Conservation (phyloP, 495 filamentous ascomycete species). For the Platismatia glauca region DNA sequence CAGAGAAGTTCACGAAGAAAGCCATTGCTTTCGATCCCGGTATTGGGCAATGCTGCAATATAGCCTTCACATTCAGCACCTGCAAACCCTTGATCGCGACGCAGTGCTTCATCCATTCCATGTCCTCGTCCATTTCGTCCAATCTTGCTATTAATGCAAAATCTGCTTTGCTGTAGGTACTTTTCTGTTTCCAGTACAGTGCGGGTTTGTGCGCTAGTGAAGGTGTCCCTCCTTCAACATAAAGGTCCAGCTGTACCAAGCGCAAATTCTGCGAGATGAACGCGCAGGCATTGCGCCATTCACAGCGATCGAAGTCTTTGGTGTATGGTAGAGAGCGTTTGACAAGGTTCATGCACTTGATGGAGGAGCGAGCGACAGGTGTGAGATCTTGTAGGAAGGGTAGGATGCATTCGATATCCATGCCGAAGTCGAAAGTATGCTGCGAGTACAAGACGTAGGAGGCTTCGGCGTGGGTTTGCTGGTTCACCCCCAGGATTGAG, state of each 20-base stretch:
- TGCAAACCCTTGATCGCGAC: conserved; percentile 33
- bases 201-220: conserved; percentile 26
- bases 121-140: conserved; percentile 28
- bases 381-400: conserved; percentile 48
- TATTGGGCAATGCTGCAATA: conserved; percentile 34
- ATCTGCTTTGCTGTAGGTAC: conserved; percentile 32
- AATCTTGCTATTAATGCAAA: conserved; percentile 32
- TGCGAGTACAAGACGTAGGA: conserved; percentile 39
- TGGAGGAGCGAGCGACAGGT: conserved; percentile 31
- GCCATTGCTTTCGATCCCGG: conserved; percentile 36
- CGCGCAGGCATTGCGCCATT: conserved; percentile 41
- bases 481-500: conserved; percentile 37
- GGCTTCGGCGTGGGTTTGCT: conserved; percentile 40
- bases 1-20: conserved; percentile 43
- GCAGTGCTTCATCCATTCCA: conserved; percentile 45
- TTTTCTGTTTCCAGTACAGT: conserved; percentile 33
- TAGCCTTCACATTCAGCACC: conserved; percentile 34
- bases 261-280: conserved; percentile 31
- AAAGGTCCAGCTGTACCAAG: conserved; percentile 34
- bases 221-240: conserved; percentile 33
- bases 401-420: conserved; percentile 44
- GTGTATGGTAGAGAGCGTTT: conserved; percentile 41
- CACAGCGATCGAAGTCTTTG: conserved; percentile 42
- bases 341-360: conserved; percentile 37
- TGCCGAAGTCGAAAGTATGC: conserved; percentile 45